phyloP scores from a whole-genome alignment of 2,329 filamentous ascomycete genomes.

The Colletotrichum tropicale region DNA sequence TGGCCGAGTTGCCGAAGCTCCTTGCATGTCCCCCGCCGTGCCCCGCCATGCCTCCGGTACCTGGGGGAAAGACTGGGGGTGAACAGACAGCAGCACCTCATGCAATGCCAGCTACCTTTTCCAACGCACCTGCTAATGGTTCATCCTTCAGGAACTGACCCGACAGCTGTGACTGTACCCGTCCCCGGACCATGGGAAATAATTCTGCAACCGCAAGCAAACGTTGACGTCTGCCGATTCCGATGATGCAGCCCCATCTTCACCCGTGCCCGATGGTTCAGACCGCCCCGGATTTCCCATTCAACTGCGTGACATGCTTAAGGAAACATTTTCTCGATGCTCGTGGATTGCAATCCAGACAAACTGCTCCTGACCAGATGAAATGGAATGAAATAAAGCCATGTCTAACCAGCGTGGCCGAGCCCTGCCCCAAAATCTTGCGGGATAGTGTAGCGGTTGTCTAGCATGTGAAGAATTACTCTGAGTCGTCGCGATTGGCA shows the following conservation, averaged over 20 bases:
- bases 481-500: constrained; percentile 13
- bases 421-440: neutral
- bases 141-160: neutral
- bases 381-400: neutral
- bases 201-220: neutral
- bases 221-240: constrained; percentile 10
- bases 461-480: constrained; percentile 15
- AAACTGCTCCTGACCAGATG: neutral
- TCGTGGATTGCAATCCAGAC: neutral
- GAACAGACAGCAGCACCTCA: neutral
- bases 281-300: neutral
- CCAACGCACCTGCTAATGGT: neutral
- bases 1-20: constrained; percentile 50
- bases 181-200: constrained; percentile 8
- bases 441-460: constrained; percentile 7
- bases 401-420: neutral
- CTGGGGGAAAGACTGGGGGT: neutral
- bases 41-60: constrained; percentile 11
- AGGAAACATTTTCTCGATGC: neutral
- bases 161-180: neutral
- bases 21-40: constrained; percentile 19
- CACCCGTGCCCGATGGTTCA: neutral
- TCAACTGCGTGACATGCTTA: neutral
- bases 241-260: constrained; percentile 4
- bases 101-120: neutral